Evolutionary conservation across 441 rosid genomes (phyloP).

Genomic region (Populus tomentosa): DNA sequence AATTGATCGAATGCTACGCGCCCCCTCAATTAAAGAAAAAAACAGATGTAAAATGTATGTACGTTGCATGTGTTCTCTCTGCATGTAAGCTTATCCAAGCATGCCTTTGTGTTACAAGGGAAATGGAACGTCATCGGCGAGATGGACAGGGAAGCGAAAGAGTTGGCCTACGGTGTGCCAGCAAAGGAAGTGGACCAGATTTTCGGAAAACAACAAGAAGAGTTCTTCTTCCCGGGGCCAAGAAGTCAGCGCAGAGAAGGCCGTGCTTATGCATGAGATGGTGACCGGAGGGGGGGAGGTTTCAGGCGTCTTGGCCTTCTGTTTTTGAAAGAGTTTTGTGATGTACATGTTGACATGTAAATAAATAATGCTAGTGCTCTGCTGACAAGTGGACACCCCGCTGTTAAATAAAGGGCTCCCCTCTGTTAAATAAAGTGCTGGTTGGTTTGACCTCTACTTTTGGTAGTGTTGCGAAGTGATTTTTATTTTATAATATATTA

Average conservation of each 20-base stretch:
- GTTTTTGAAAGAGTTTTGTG: not conserved
- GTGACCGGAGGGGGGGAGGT: too few species aligned
- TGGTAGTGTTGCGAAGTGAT: too few species aligned
- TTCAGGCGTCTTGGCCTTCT: not conserved
- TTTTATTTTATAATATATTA: too few species aligned
- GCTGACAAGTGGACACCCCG: too few species aligned
- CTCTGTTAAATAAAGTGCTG: too few species aligned
- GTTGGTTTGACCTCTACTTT: too few species aligned
- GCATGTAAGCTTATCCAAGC: too few species aligned
- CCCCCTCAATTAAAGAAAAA: too few species aligned
- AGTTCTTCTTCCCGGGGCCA: constrained; percentile 47
- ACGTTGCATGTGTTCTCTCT: not conserved
- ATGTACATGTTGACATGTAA: too few species aligned
- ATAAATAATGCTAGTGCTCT: too few species aligned
- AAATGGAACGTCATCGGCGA: constrained; percentile 29
- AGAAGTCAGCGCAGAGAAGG: constrained; percentile 3
- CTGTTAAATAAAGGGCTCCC: too few species aligned
- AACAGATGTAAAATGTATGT: not conserved
- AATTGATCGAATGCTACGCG: not conserved
- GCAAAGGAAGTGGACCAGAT: constrained; percentile 36
- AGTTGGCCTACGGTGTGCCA: constrained; percentile 32
- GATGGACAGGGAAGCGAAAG: constrained; percentile 42
- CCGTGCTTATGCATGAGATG: constrained; percentile 19
- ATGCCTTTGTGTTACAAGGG: constrained; percentile 8
- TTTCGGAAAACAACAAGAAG: constrained; percentile 33